Base-by-base conservation (phyloP, 208 protist genomes). In the Crithidia brevicula region DNA sequence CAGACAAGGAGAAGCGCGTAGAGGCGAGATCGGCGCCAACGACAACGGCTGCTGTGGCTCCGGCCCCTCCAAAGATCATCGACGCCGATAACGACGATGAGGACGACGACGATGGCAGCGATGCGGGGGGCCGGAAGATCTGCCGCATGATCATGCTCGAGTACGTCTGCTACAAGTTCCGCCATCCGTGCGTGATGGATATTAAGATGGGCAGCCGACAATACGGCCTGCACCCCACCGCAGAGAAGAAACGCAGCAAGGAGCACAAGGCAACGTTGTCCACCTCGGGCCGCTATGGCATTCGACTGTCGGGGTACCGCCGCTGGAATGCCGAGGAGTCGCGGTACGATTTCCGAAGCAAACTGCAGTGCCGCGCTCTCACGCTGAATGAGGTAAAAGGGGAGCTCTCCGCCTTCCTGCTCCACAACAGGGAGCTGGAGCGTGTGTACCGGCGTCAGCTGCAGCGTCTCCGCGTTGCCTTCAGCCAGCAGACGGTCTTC, bases 121-220 rank as follows among this genome's bases (percentile, higher is more conserved):
- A 33, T 5, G 33, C 27, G 15, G 51, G 51, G 7, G 50, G 50
- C 27, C 20, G 53, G 45, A 67, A 46, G 54, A 47, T 77, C 22
- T 74, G 66, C 36, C 73, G 85, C 31, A 90, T 96, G 85, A 91
- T 94, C 50, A 81, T 83, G 34, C 73, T 96, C 15, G 87, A 96
- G 74, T 86, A 96, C 51, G 78, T 93, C 22, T 94, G 91, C 81
- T 83, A 84, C 62, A 77, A 80, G 60, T 94, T 96, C 58, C 59
- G 47, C 11, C 81, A 70, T 20, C 88, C 87, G 0, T 96, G 91
- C 52, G 82, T 96, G 38, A 72, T 96, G 51, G 91, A 96, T 59
- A 79, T 94, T 11, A 96, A 96, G 74, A 96, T 96, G 86, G 91
- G 91, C 25, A 77, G 68, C 25, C 81, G 91, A 2, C 91, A 96